Evolutionary conservation across 805 yeast genomes (phyloP), one percentile per base, ranked within the genome.

Genomic region (Wickerhamiella azymoides): DNA sequence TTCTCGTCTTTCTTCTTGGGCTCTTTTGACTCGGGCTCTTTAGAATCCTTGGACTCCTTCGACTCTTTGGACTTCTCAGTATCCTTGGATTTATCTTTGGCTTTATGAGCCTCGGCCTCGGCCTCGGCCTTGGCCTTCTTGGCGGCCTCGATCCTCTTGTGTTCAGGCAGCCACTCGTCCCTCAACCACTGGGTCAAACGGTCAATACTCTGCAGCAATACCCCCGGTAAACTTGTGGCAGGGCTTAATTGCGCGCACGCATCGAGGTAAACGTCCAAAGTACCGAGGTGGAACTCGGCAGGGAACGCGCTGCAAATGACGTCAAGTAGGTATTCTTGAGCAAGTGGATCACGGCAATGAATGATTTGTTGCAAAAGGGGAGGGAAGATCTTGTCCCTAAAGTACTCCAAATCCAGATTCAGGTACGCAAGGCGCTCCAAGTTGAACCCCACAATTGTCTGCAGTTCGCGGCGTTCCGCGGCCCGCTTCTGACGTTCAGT

Each of bases 271-370:
- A 66, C 64, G 45, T 78, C 77, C 54, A 92, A 67, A 0, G 96
- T 84, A 17, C 70, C 70, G 49, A 86, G 64, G 57, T 92, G 97
- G 61, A 81, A 89, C 51, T 82, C 84, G 57, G 84, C 96, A 1
- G 97, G 96, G 66, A 92, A 92, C 1, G 88, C 93, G 60, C 89
- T 96, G 46, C 88, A 80, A 45, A 92, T 71, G 10, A 92, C 95
- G 58, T 92, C 98, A 42, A 88, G 69, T 47, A 92, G 65, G 59
- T 92, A 92, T 57, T 81, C 88, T 64, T 92, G 98, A 3, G 97
- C 96, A 49, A 92, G 71, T 25, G 77, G 79, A 59, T 92, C 98
- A 49, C 83, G 74, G 60, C 97, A 92, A 60, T 88, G 96, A 10
- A 88, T 77, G 32, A 89, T 80, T 62, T 92, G 98, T 55, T 88